A percentile compares a stretch with the other conserved stretches of the same genome.
phyloP scores from a whole-genome alignment of 306 rosid genomes.

The Mimosa bimucronata region DNA sequence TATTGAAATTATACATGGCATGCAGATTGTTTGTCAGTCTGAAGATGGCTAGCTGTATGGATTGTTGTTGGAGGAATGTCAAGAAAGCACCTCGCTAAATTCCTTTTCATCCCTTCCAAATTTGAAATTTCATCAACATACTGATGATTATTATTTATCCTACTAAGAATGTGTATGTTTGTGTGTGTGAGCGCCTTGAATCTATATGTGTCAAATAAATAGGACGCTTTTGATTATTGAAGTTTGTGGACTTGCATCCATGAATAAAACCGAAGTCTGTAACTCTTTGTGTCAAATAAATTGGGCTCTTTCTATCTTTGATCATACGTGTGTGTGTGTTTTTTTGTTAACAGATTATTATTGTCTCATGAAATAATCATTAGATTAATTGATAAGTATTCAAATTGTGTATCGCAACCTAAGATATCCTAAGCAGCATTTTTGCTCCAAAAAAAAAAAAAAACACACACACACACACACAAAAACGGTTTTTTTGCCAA shows the following conservation, averaged over 20 bases:
- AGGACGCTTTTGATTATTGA: too few relatives aligned
- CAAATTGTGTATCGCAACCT: not conserved
- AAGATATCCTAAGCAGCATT: not conserved
- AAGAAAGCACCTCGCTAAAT: not conserved
- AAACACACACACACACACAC: too few relatives aligned
- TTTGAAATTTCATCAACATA: not conserved
- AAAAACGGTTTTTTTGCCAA: too few relatives aligned
- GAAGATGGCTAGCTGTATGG: not conserved
- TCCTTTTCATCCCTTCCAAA: too few relatives aligned
- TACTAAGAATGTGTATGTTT: too few relatives aligned
- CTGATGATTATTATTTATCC: not conserved
- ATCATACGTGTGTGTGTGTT: not conserved
- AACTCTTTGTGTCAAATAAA: too few relatives aligned
- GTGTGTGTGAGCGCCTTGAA: not conserved
- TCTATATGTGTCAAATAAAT: not conserved
- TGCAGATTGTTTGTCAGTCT: conserved; percentile 3
- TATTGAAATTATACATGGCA: not conserved
- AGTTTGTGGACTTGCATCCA: too few relatives aligned
- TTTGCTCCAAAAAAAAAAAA: too few relatives aligned
- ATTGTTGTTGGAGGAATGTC: not conserved
- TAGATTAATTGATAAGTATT: not conserved
- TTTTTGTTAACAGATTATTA: not conserved
- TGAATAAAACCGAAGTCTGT: too few relatives aligned
- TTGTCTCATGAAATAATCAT: not conserved
- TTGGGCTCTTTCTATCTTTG: not conserved